Conservation (phyloP, 306 rosid species). For the Carpinus viminea region DNA sequence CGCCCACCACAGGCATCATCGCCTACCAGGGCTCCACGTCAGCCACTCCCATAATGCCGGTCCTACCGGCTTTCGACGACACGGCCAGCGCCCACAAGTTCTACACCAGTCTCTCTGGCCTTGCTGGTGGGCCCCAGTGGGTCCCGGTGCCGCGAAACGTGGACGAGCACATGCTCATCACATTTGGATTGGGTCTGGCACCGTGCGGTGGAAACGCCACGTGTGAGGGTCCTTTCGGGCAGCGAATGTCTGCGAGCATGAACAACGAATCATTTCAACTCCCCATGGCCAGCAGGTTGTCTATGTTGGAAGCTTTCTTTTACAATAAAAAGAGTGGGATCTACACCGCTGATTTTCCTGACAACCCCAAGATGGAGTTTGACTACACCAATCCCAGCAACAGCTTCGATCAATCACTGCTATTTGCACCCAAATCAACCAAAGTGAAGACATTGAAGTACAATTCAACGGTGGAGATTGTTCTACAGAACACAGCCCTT, state of each 20-base stretch:
- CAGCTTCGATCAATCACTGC: not conserved
- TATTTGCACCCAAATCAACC: constrained; percentile 52
- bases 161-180: constrained; percentile 55
- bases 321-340: constrained; percentile 21
- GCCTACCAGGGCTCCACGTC: constrained; percentile 29
- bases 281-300: constrained; percentile 26
- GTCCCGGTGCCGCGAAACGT: constrained; percentile 40
- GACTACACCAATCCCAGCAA: constrained; percentile 35
- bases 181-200: constrained; percentile 37
- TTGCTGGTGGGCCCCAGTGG: constrained; percentile 53
- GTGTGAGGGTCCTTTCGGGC: constrained; percentile 28
- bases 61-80: constrained; percentile 39
- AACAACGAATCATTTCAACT: constrained; percentile 62
- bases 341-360: constrained; percentile 54
- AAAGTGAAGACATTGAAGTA: constrained; percentile 57
- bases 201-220: constrained; percentile 25
- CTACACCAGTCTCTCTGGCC: constrained; percentile 37
- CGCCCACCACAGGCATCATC: constrained; percentile 45
- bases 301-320: constrained; percentile 53
- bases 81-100: constrained; percentile 54
- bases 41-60: constrained; percentile 41
- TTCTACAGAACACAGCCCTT: constrained; percentile 52
- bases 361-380: constrained; percentile 36
- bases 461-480: constrained; percentile 56
- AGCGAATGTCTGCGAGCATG: constrained; percentile 56